A percentile compares a stretch with the other conserved stretches of the same genome.
Evolutionary conservation across 768 basidiomycete genomes (phyloP).

Genomic region (Floccularia luteovirens): DNA sequence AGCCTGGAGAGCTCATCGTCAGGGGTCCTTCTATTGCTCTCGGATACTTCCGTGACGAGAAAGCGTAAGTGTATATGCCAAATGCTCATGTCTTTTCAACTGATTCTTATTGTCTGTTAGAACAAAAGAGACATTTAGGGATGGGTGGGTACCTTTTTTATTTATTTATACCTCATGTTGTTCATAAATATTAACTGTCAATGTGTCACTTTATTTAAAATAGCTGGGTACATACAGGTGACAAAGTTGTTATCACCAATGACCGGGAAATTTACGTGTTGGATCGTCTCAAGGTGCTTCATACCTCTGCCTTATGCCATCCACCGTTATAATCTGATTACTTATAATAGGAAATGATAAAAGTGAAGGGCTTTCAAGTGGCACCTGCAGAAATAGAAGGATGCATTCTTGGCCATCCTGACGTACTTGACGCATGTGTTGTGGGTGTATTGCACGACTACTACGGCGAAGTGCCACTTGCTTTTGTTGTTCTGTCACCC

Average conservation of each 20-base stretch:
- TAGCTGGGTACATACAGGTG: constrained; percentile 52
- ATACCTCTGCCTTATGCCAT: neutral
- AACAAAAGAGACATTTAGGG: constrained; percentile 42
- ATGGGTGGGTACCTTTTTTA: no score
- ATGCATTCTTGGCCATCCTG: constrained; percentile 27
- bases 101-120: constrained; percentile 19
- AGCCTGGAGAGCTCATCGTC: constrained; percentile 33
- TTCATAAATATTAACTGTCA: neutral
- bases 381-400: constrained; percentile 43
- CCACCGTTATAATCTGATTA: neutral
- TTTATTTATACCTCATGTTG: no score
- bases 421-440: constrained; percentile 45
- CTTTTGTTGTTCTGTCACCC: constrained; percentile 39
- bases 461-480: constrained; percentile 51
- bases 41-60: constrained; percentile 30
- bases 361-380: constrained; percentile 48
- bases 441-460: constrained; percentile 46
- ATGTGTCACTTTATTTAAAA: neutral
- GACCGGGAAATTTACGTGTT: constrained; percentile 40
- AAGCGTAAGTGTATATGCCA: constrained; percentile 37
- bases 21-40: constrained; percentile 27
- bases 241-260: constrained; percentile 38
- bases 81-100: constrained; percentile 14
- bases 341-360: constrained; percentile 49
- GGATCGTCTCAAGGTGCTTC: constrained; percentile 41